Evolutionary conservation across 192 early-diverging fungal genomes (phyloP).

Genomic region (Phycomyces blakesleeanus): DNA sequence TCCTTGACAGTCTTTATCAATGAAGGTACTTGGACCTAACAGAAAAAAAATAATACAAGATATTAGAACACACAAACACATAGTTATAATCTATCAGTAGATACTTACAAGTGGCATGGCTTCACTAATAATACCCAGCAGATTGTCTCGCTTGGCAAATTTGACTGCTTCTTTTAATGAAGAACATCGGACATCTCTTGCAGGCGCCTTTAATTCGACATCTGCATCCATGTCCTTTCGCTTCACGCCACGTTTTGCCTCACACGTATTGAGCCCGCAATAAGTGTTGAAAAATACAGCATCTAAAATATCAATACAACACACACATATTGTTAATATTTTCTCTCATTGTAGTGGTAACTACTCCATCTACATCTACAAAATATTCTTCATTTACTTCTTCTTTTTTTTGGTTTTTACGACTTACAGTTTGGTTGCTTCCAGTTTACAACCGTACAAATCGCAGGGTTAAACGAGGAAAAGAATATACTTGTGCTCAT

Average conservation of each 20-base stretch:
- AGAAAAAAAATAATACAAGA: too few relatives aligned
- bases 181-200: slow-evolving; percentile 39
- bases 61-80: too few relatives aligned
- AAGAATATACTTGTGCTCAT: slow-evolving; percentile 58
- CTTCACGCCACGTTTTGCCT: slow-evolving; percentile 26
- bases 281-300: slow-evolving; percentile 91
- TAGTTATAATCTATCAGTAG: too few relatives aligned
- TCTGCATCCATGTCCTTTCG: slow-evolving; percentile 11
- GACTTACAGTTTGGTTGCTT: slow-evolving; percentile 95
- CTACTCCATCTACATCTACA: too few relatives aligned
- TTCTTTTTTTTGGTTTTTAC: neutral
- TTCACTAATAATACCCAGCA: slow-evolving; percentile 90
- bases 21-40: slow-evolving; percentile 87
- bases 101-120: slow-evolving; percentile 80
- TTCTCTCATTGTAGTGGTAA: too few relatives aligned
- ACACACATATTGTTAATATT: too few relatives aligned
- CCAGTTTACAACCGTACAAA: slow-evolving; percentile 96
- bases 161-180: slow-evolving; percentile 94
- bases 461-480: slow-evolving; percentile 84
- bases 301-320: slow-evolving; percentile 31
- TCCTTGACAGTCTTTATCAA: slow-evolving; percentile 92
- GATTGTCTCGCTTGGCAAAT: slow-evolving; percentile 87
- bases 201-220: neutral
- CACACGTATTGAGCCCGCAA: slow-evolving; percentile 61
- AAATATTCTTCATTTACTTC: neutral